These are phyloP conservation scores for Solanum dulcamara DNA, from an alignment of 257 asterid species.

Conservation along the genomic window DNA sequence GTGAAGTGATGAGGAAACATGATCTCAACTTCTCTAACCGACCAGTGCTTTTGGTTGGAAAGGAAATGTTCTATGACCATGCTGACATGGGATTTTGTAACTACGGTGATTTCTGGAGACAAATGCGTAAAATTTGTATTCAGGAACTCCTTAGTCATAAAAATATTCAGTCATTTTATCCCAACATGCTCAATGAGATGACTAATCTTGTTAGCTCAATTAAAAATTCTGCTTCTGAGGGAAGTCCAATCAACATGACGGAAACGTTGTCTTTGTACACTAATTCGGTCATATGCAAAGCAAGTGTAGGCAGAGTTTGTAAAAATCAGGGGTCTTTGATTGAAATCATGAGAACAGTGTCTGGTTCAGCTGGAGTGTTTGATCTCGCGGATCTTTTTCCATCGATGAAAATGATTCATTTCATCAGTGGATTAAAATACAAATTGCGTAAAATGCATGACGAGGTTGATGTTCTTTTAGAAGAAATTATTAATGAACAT, in stretches of 20 bases:
- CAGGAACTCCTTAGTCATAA: constrained; percentile 4
- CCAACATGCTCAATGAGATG: constrained; percentile 1
- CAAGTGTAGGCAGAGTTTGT: constrained; percentile 4
- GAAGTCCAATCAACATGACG: neutral
- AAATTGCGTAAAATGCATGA: constrained; percentile 1
- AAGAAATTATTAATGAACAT: constrained; percentile 7
- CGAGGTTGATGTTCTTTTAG: neutral
- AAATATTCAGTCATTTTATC: neutral
- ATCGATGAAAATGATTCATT: neutral
- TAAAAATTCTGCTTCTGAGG: neutral
- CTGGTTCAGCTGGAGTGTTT: neutral
- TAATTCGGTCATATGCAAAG: neutral
- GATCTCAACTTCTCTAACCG: constrained; percentile 5
- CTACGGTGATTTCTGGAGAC: constrained; percentile 13
- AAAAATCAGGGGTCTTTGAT: neutral
- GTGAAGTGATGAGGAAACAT: constrained; percentile 7
- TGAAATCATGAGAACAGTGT: neutral
- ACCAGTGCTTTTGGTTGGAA: neutral
- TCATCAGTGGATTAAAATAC: neutral
- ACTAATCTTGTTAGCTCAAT: neutral
- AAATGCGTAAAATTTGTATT: constrained; percentile 11
- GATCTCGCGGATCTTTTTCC: constrained; percentile 2
- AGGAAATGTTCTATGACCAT: neutral
- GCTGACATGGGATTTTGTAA: constrained; percentile 2
- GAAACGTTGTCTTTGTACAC: neutral